Conservation (phyloP, 805 yeast genomes). For the Ogataea populi-albae region DNA sequence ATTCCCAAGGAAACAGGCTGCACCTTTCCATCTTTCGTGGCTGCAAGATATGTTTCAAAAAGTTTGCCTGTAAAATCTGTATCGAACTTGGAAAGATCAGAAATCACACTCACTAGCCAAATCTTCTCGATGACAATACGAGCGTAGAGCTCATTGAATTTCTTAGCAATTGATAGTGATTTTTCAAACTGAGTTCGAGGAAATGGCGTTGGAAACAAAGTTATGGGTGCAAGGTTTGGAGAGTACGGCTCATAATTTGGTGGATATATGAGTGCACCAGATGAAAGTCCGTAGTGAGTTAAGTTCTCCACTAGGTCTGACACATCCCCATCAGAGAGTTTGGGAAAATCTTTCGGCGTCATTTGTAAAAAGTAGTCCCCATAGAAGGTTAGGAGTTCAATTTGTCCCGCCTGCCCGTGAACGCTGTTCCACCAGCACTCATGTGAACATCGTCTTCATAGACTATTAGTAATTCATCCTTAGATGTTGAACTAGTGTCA, state of each 20-base stretch:
- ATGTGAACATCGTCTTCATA: too few relatives aligned
- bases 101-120: constrained; percentile 62
- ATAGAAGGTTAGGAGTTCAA: too few relatives aligned
- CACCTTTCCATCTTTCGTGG: constrained; percentile 45
- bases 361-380: constrained; percentile 2
- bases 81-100: constrained; percentile 57
- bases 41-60: constrained; percentile 54
- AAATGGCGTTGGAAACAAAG: constrained; percentile 87
- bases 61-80: constrained; percentile 79
- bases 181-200: constrained; percentile 63
- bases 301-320: constrained; percentile 23
- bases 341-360: constrained; percentile 16
- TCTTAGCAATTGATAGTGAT: constrained; percentile 63
- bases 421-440: too few relatives aligned
- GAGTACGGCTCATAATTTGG: constrained; percentile 45
- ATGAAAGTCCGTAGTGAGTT: constrained; percentile 74
- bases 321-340: constrained; percentile 7
- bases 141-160: constrained; percentile 73
- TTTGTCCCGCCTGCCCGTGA: too few relatives aligned
- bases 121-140: constrained; percentile 53
- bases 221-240: constrained; percentile 77
- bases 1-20: constrained; percentile 78
- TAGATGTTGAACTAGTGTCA: too few relatives aligned
- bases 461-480: too few relatives aligned
- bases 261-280: constrained; percentile 83